A percentile compares a stretch with the other conserved stretches of the same genome.
Conservation (phyloP, 805 yeast genomes). For the Spathaspora girioi region DNA sequence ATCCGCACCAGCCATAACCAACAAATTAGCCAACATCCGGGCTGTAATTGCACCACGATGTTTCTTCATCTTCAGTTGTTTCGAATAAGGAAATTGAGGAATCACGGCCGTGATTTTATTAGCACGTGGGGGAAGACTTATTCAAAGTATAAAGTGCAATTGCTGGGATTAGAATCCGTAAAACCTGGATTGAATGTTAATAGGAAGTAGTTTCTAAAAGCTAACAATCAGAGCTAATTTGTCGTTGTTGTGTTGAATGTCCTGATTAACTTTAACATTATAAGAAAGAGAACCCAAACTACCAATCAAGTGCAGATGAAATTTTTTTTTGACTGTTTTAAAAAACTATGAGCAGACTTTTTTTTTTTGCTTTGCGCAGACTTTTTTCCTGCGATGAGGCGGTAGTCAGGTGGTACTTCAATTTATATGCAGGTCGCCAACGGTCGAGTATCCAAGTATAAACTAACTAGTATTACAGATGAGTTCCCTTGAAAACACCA, state of each 20-base stretch:
- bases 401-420: neutral
- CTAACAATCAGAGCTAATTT: no score
- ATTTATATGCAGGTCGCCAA: neutral
- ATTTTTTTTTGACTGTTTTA: neutral
- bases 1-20: slow-evolving; percentile 98
- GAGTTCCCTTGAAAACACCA: neutral
- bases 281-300: no score
- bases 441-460: no score
- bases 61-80: slow-evolving; percentile 97
- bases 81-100: slow-evolving; percentile 96
- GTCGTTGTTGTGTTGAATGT: neutral
- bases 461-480: no score
- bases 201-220: no score
- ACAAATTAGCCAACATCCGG: slow-evolving; percentile 90
- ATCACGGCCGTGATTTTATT: slow-evolving; percentile 93
- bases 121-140: slow-evolving; percentile 41
- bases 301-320: neutral
- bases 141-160: no score
- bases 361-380: neutral
- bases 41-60: slow-evolving; percentile 99
- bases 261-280: neutral
- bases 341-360: neutral
- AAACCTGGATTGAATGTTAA: no score
- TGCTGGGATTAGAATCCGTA: no score
- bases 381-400: neutral